phyloP scores from a whole-genome alignment of 306 rosid species.

The Glycine latifolia region DNA sequence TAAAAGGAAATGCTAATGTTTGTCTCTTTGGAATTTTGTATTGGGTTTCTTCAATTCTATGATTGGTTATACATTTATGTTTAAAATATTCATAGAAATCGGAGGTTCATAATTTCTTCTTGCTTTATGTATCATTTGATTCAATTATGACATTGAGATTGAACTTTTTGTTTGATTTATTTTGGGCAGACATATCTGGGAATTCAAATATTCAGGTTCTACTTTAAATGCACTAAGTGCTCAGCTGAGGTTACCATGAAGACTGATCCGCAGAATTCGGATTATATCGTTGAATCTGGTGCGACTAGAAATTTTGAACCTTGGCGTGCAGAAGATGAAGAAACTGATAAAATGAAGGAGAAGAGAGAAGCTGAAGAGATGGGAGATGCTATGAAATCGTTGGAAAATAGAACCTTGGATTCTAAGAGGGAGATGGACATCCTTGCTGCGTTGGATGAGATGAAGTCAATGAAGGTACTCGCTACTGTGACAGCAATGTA shows the following conservation, averaged over 20 bases:
- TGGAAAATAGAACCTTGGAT: slow-evolving; percentile 89
- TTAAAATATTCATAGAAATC: neutral
- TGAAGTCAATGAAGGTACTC: slow-evolving; percentile 94
- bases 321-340: slow-evolving; percentile 91
- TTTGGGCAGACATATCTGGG: slow-evolving; percentile 81
- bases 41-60: slow-evolving; percentile 9
- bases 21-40: slow-evolving; percentile 40
- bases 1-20: slow-evolving; percentile 54
- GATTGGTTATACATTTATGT: slow-evolving; percentile 18
- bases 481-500: slow-evolving; percentile 5
- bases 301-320: slow-evolving; percentile 68
- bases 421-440: slow-evolving; percentile 79
- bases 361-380: slow-evolving; percentile 82
- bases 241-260: slow-evolving; percentile 88
- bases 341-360: slow-evolving; percentile 43
- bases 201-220: slow-evolving; percentile 84
- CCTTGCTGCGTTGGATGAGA: slow-evolving; percentile 94
- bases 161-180: neutral
- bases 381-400: slow-evolving; percentile 91
- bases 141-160: slow-evolving; percentile 12
- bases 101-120: neutral
- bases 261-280: slow-evolving; percentile 93
- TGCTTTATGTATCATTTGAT: slow-evolving; percentile 32
- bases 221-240: slow-evolving; percentile 87
- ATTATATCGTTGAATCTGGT: slow-evolving; percentile 87